phyloP scores from a whole-genome alignment of 2,329 filamentous ascomycete genomes.

The Podosphaera fusca region DNA sequence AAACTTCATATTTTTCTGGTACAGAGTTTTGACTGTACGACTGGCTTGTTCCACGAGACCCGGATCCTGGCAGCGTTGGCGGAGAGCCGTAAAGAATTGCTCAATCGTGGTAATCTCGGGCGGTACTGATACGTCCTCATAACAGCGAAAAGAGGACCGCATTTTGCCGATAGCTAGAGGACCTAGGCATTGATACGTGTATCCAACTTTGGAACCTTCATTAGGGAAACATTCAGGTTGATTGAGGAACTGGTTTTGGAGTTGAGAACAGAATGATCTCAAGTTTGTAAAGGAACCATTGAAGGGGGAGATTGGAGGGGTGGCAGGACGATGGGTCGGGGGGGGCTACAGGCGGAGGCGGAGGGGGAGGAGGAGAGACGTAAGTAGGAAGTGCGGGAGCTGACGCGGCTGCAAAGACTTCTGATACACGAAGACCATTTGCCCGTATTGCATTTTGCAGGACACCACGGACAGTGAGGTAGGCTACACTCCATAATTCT shows the following conservation, averaged over 20 bases:
- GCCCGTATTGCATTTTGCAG: too few relatives aligned
- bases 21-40: not conserved
- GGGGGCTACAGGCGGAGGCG: not conserved
- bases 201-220: not conserved
- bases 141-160: not conserved
- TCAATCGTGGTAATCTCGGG: not conserved
- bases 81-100: not conserved
- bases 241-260: not conserved
- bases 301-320: not conserved
- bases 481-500: too few relatives aligned
- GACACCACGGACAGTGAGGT: too few relatives aligned
- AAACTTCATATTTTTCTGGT: not conserved
- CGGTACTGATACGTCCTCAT: not conserved
- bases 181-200: not conserved
- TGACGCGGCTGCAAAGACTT: too few relatives aligned
- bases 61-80: not conserved
- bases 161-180: not conserved
- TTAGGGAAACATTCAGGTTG: not conserved
- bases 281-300: not conserved
- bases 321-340: not conserved
- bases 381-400: too few relatives aligned
- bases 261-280: not conserved
- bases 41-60: not conserved
- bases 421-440: too few relatives aligned
- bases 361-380: not conserved